Evolutionary conservation across 2,329 filamentous ascomycete species (phyloP).

Genomic region (Fusarium sp.): DNA sequence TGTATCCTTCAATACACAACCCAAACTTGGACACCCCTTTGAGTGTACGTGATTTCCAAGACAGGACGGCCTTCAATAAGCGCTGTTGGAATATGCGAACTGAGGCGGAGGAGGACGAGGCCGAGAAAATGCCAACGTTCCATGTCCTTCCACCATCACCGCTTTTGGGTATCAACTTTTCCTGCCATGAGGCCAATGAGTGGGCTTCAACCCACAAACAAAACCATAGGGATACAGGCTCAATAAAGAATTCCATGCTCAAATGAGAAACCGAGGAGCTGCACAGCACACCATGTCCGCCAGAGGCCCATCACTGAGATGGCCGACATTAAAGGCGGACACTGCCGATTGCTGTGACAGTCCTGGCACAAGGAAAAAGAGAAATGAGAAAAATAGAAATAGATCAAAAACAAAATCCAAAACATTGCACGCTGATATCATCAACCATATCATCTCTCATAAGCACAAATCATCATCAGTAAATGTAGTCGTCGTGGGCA

Average conservation of each 20-base stretch:
- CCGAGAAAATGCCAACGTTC: slow-evolving; percentile 33
- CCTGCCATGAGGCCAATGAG: slow-evolving; percentile 41
- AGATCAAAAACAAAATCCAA: slow-evolving; percentile 22
- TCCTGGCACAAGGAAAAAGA: slow-evolving; percentile 28
- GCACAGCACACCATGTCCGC: slow-evolving; percentile 13
- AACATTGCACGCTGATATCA: slow-evolving; percentile 38
- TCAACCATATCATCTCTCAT: slow-evolving; percentile 46
- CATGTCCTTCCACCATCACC: slow-evolving; percentile 38
- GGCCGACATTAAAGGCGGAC: slow-evolving; percentile 29
- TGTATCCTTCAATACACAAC: slow-evolving; percentile 27
- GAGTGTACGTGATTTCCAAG: slow-evolving; percentile 35
- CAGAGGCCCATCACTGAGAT: slow-evolving; percentile 12
- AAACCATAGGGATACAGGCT: slow-evolving; percentile 40
- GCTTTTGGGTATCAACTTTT: slow-evolving; percentile 52
- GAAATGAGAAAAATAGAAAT: slow-evolving; percentile 35
- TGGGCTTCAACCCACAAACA: slow-evolving; percentile 39
- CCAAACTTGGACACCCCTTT: slow-evolving; percentile 25
- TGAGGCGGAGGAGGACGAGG: slow-evolving; percentile 16
- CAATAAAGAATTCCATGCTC: slow-evolving; percentile 31
- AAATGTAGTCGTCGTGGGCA: slow-evolving; percentile 43
- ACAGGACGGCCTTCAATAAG: slow-evolving; percentile 29
- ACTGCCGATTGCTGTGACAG: slow-evolving; percentile 7
- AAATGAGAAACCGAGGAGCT: slow-evolving; percentile 27
- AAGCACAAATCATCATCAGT: slow-evolving; percentile 43
- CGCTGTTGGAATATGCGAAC: slow-evolving; percentile 29